Evolutionary conservation across 768 basidiomycete genomes (phyloP).

Genomic region (Stropharia rugosoannulata): DNA sequence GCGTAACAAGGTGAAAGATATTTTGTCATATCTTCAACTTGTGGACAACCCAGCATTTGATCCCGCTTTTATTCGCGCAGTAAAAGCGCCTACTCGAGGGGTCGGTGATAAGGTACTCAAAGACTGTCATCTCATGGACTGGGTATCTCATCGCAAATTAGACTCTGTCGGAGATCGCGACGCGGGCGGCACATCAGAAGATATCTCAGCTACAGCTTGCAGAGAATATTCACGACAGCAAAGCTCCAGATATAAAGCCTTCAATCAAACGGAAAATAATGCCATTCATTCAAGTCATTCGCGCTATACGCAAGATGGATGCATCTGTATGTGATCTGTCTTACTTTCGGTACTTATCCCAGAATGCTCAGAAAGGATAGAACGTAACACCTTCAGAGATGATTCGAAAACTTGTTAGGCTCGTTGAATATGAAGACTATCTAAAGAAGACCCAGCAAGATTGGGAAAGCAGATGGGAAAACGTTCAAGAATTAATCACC

Average conservation of each 20-base stretch:
- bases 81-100: conserved; percentile 70
- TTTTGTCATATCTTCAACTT: conserved; percentile 81
- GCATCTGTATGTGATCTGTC: conserved; percentile 40
- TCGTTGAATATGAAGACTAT: conserved; percentile 66
- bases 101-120: conserved; percentile 73
- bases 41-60: conserved; percentile 68
- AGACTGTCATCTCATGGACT: not conserved
- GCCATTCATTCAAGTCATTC: conserved; percentile 58
- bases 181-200: conserved; percentile 49
- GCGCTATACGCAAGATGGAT: conserved; percentile 50
- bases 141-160: conserved; percentile 20
- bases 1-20: conserved; percentile 64
- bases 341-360: not conserved
- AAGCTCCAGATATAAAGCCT: conserved; percentile 63
- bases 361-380: conserved; percentile 30
- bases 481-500: conserved; percentile 81
- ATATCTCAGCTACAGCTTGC: conserved; percentile 56
- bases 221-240: conserved; percentile 63
- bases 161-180: conserved; percentile 61
- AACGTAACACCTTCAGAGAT: conserved; percentile 61
- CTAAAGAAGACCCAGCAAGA: conserved; percentile 73
- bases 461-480: conserved; percentile 79
- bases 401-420: conserved; percentile 53
- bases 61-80: conserved; percentile 69
- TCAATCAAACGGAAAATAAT: conserved; percentile 62